A percentile compares a stretch with the other conserved stretches of the same genome.
These are phyloP conservation scores for Raffaelea arxii DNA, from an alignment of 2,329 filamentous ascomycete genomes.

Conservation along the genomic window DNA sequence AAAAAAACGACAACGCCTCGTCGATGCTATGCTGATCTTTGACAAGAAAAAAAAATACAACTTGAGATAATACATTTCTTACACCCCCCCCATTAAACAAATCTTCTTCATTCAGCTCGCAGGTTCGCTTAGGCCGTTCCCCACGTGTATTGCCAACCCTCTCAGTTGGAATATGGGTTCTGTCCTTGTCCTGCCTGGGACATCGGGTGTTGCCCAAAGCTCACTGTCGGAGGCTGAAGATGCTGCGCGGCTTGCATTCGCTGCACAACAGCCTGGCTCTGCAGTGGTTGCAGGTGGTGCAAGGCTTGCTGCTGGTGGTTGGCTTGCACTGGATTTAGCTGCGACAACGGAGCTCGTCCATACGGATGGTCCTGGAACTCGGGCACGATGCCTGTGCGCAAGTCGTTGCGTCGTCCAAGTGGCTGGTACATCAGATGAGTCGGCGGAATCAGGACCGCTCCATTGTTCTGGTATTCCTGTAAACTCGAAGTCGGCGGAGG, in stretches of 20 bases:
- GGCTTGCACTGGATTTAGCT: slow-evolving; percentile 7
- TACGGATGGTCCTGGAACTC: slow-evolving; percentile 32
- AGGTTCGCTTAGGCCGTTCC: no score
- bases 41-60: no score
- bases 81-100: no score
- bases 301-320: slow-evolving; percentile 5
- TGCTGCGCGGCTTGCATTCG: background rate
- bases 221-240: background rate
- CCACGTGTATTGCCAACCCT: background rate
- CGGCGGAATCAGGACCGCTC: slow-evolving; percentile 35
- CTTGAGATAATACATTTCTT: no score
- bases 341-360: slow-evolving; percentile 2
- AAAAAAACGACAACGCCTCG: no score
- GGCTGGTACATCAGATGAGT: slow-evolving; percentile 78
- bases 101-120: no score
- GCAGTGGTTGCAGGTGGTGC: slow-evolving; percentile 4
- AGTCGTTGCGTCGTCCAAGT: slow-evolving; percentile 57
- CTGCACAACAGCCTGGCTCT: background rate
- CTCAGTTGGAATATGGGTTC: background rate
- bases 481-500: slow-evolving; percentile 74
- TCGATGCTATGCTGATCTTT: no score
- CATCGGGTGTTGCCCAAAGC: background rate
- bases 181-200: background rate
- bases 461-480: slow-evolving; percentile 56
- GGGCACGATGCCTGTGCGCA: slow-evolving; percentile 62